A percentile compares a stretch with the other conserved stretches of the same genome.
These are phyloP conservation scores for Juncus effusus DNA, from an alignment of 176 grass and related monocot species.

Conservation along the genomic window DNA sequence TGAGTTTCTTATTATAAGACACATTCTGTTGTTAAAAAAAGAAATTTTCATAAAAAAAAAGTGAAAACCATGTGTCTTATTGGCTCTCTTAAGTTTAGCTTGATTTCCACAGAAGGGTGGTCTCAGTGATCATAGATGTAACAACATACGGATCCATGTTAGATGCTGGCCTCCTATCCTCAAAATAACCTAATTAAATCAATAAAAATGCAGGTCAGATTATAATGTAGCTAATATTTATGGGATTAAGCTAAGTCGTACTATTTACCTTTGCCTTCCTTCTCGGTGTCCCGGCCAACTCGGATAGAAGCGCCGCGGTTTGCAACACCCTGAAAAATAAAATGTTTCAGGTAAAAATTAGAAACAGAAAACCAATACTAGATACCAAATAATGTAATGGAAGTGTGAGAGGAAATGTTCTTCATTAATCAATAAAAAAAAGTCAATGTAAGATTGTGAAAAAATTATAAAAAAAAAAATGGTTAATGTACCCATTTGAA, in stretches of 20 bases:
- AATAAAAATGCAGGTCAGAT: not conserved
- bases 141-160: slow-evolving; percentile 98
- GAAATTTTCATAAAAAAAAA: no score
- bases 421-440: not conserved
- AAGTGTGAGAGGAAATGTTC: no score
- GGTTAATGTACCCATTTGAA: slow-evolving; percentile 61
- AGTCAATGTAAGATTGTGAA: not conserved
- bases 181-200: slow-evolving; percentile 60
- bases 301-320: slow-evolving; percentile 72
- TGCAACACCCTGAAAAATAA: slow-evolving; percentile 52
- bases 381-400: no score
- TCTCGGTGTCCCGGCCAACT: slow-evolving; percentile 75
- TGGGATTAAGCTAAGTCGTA: not conserved
- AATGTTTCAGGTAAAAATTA: not conserved
- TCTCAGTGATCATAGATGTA: slow-evolving; percentile 69
- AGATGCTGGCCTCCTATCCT: slow-evolving; percentile 72
- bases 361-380: not conserved
- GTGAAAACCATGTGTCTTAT: not conserved
- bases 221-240: not conserved
- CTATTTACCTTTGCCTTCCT: slow-evolving; percentile 60
- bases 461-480: not conserved
- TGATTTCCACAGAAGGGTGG: slow-evolving; percentile 52
- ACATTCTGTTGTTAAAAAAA: no score
- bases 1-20: no score
- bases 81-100: slow-evolving; percentile 6